phyloP scores from a whole-genome alignment of 2,329 filamentous ascomycete species.

The Dothistroma pini region DNA sequence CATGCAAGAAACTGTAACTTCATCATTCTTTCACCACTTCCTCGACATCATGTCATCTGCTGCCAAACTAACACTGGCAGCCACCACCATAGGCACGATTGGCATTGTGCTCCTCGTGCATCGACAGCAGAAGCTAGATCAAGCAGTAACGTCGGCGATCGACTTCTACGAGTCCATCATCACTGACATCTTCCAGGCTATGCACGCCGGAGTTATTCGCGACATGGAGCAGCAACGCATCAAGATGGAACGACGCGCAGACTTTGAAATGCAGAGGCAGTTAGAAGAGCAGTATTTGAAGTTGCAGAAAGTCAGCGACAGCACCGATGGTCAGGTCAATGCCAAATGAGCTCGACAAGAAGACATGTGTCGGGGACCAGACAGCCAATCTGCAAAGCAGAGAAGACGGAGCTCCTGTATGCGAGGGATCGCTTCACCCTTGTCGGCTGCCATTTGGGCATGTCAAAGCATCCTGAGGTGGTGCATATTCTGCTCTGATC shows the following conservation, averaged over 20 bases:
- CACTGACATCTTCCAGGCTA: conserved; percentile 58
- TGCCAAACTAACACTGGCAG: conserved; percentile 78
- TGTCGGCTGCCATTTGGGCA: no score
- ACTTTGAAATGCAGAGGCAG: conserved; percentile 86
- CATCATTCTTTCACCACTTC: conserved; percentile 5
- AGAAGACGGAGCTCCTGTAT: background rate
- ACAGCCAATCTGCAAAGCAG: no score
- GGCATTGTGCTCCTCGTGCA: conserved; percentile 83
- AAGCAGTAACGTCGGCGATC: conserved; percentile 57
- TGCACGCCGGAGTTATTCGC: conserved; percentile 91
- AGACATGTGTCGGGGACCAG: background rate
- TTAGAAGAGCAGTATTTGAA: conserved; percentile 89
- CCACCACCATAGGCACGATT: conserved; percentile 71
- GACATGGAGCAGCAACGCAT: conserved; percentile 92
- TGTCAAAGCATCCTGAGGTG: no score
- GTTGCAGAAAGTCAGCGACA: conserved; percentile 70
- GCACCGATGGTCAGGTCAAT: conserved; percentile 27
- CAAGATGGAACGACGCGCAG: conserved; percentile 84
- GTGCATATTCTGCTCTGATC: no score
- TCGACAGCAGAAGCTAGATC: conserved; percentile 79
- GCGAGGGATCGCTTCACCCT: background rate
- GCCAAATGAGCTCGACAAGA: conserved; percentile 13
- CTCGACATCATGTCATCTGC: conserved; percentile 70
- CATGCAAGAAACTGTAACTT: background rate
- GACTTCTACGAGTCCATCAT: background rate